Percentiles rank a stretch among this genome's conserved stretches.
Evolutionary conservation across 2,329 filamentous ascomycete genomes (phyloP).

Genomic region (Huntiella decipiens): DNA sequence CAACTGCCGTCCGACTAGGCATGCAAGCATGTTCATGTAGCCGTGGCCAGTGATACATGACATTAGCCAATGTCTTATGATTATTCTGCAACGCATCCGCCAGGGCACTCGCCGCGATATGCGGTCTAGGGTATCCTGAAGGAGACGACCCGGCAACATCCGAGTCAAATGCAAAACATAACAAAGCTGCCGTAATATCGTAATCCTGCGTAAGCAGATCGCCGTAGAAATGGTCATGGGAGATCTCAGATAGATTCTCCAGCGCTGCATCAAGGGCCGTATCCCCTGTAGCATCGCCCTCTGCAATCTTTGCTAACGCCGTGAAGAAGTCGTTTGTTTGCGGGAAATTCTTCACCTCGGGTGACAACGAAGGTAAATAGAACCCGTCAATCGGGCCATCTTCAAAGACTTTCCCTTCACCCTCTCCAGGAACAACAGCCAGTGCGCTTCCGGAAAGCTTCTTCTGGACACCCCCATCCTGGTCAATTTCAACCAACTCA

Average conservation of each 20-base stretch:
- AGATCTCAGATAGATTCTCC: conserved; percentile 39
- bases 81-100: conserved; percentile 45
- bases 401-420: conserved; percentile 19
- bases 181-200: conserved; percentile 32
- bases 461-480: conserved; percentile 16
- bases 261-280: conserved; percentile 30
- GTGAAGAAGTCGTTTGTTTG: conserved; percentile 22
- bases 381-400: conserved; percentile 26
- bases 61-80: conserved; percentile 34
- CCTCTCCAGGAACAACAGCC: conserved; percentile 11
- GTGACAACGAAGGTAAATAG: conserved; percentile 24
- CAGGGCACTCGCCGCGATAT: conserved; percentile 37
- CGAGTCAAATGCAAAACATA: conserved; percentile 31
- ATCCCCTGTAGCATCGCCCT: conserved; percentile 21
- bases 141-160: conserved; percentile 12
- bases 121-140: conserved; percentile 22
- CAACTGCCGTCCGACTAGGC: conserved; percentile 12
- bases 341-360: conserved; percentile 8
- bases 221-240: conserved; percentile 53
- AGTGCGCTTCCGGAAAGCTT: conserved; percentile 13
- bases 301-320: conserved; percentile 28
- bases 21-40: conserved; percentile 24
- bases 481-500: conserved; percentile 33
- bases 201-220: conserved; percentile 39
- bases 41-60: conserved; percentile 28